These are phyloP conservation scores for Fraxinus baroniana DNA, from an alignment of 305 asterid species.

Conservation along the genomic window DNA sequence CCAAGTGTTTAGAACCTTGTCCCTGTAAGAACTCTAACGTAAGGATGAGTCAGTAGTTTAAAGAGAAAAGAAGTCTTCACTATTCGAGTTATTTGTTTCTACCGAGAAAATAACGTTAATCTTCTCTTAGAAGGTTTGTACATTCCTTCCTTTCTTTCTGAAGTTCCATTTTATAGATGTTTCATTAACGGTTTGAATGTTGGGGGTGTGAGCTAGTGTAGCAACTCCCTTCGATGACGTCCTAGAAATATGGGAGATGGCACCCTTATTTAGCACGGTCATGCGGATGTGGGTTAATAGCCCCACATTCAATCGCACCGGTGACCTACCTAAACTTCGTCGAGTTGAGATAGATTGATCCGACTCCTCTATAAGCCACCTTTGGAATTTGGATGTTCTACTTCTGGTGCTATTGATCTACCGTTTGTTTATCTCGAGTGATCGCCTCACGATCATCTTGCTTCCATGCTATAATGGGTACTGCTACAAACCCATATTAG, in stretches of 20 bases:
- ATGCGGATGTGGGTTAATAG: background rate
- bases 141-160: background rate
- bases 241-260: background rate
- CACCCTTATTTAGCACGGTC: background rate
- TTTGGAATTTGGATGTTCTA: background rate
- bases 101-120: background rate
- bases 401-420: background rate
- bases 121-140: background rate
- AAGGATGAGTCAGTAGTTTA: background rate
- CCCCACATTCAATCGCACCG: background rate
- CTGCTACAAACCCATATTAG: background rate
- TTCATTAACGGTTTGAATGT: background rate
- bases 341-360: background rate
- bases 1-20: background rate
- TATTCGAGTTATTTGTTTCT: background rate
- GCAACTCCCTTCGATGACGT: background rate
- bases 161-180: background rate
- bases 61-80: background rate
- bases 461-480: background rate
- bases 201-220: background rate
- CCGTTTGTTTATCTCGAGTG: too few species aligned
- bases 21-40: background rate
- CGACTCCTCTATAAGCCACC: background rate
- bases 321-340: background rate
- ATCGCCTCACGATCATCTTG: background rate